Evolutionary conservation across 257 asterid species (phyloP).

Genomic region (Solanum commersonii): DNA sequence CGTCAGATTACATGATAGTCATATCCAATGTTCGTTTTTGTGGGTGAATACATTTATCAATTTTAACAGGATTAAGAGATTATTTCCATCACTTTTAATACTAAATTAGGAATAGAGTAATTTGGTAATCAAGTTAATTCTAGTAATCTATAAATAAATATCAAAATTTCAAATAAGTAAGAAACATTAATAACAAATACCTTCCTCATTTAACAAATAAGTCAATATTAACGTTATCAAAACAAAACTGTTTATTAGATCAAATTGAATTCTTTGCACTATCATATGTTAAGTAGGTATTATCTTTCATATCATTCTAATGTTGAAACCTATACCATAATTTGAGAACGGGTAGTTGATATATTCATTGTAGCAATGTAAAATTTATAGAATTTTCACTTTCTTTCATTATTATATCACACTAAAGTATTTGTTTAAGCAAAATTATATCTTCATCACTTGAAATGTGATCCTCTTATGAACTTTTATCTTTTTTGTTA

Average conservation of each 20-base stretch:
- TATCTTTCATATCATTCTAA: not conserved
- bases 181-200: not conserved
- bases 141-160: not conserved
- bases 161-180: not conserved
- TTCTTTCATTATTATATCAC: too few species aligned
- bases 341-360: not conserved
- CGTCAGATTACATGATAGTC: too few species aligned
- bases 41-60: too few species aligned
- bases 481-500: too few species aligned
- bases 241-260: not conserved
- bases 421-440: not conserved
- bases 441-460: too few species aligned
- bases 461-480: not conserved
- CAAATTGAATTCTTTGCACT: not conserved
- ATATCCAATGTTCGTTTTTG: too few species aligned
- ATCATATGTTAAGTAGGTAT: not conserved
- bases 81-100: not conserved
- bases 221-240: not conserved
- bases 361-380: not conserved
- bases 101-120: not conserved
- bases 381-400: not conserved
- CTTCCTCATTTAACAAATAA: not conserved
- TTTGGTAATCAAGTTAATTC: not conserved
- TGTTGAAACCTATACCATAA: not conserved
- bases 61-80: too few species aligned